These are phyloP conservation scores for Ogataea salicorniae DNA, from an alignment of 805 yeast species.

Conservation along the genomic window DNA sequence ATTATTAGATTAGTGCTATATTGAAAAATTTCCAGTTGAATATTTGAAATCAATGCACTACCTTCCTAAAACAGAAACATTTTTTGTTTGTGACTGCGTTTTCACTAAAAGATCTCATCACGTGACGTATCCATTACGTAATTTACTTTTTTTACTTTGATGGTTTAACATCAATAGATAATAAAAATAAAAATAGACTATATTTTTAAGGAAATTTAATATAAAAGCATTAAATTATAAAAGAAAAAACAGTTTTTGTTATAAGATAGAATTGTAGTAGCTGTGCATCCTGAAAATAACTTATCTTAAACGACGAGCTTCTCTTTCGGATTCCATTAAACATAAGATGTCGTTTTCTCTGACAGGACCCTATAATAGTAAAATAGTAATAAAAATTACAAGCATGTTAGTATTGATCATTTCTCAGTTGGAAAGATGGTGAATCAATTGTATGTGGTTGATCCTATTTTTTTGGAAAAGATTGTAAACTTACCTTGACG, in stretches of 20 bases:
- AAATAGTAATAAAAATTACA: slow-evolving; percentile 3
- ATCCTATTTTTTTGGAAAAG: neutral
- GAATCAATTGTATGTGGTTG: neutral
- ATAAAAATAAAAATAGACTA: slow-evolving; percentile 2
- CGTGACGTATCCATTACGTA: neutral
- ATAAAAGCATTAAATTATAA: slow-evolving; percentile 11
- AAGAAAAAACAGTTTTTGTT: slow-evolving; percentile 4
- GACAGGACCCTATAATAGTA: slow-evolving; percentile 63
- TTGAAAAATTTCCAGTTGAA: neutral
- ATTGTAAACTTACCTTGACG: slow-evolving; percentile 50
- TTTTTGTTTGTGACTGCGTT: slow-evolving; percentile 8
- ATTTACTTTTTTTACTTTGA: neutral
- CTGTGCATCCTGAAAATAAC: slow-evolving; percentile 9
- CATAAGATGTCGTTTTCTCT: slow-evolving; percentile 98
- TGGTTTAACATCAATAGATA: neutral
- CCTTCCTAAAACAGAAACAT: slow-evolving; percentile 1
- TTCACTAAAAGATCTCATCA: neutral
- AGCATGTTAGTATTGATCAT: slow-evolving; percentile 7
- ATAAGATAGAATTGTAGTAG: neutral
- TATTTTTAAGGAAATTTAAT: slow-evolving; percentile 10
- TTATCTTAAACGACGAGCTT: slow-evolving; percentile 93
- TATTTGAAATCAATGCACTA: neutral
- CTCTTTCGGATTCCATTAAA: slow-evolving; percentile 99
- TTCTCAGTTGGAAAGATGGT: too few relatives aligned
- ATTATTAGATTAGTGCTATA: neutral